Base-by-base conservation (phyloP, 192 early-diverging fungal genomes). In the Coemansia sp. region DNA sequence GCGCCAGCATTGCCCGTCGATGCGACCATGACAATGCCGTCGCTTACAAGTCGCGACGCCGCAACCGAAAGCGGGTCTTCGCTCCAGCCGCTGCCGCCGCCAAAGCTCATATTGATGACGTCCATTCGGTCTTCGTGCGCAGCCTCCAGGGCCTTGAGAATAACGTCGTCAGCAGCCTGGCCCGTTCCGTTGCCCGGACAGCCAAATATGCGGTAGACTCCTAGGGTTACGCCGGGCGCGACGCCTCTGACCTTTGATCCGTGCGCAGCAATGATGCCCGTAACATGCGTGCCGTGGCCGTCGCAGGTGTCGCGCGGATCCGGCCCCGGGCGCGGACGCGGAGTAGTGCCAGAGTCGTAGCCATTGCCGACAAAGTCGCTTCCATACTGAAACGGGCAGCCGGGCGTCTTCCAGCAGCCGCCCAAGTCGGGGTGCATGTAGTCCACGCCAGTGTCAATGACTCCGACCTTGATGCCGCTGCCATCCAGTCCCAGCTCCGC, bases 81-180 rank as follows among this genome's bases (percentile, higher is more conserved):
- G 59, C 75, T 79, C 86, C 85, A 88, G 31, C 79, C 84, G 65
- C 76, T 78, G 15, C 85, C 77, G 7, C 86, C 90, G 54, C 94
- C 96, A 60, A 96, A 73, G 57, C 90, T 92, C 63, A 96, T 83
- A 82, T 91, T 95, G 71, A 98, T 91, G 43, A 98, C 70, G 64
- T 98, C 86, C 74, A 91, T 85, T 1, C 87, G 81, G 57, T 93
- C 93, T 4, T 66, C 67, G 46, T 86, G 81, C 8, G 94, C 96
- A 7, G 70, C 68, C 68, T 89, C 79, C 71, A 98, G 73, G 15
- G 90, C 96, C 56, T 88, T 85, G 58, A 93, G 87, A 35, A 96
- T 87, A 40, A 94, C 64, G 36, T 83, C 80, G 59, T 83, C 80
- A 54, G 94, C 93, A 31, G 87, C 87, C 32, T 84, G 81, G 0